Base-by-base conservation (phyloP, 768 basidiomycete species). In the Strobilomyces echinocephalus region DNA sequence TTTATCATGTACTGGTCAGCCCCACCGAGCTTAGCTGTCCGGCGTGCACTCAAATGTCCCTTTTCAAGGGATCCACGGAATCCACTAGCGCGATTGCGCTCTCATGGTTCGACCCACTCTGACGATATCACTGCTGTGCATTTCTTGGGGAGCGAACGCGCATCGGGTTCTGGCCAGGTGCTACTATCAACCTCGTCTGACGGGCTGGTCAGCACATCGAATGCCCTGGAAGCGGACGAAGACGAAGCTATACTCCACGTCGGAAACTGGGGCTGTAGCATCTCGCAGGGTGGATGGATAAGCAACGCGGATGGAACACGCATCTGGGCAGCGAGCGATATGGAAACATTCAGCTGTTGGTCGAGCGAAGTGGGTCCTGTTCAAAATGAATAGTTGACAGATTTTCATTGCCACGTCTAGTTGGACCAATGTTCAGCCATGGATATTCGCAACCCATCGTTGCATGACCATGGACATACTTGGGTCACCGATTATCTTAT, bases 341-440 rank as follows among this genome's bases (percentile, higher is more conserved):
- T 97, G 94, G 93, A 97, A 69, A 92, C 89, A 0, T 88, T 95
- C 59, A 87, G 88, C 52, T 77, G 81, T 14, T 97, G 93, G 95
- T 80, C 84, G 26, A 69, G 69, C 44, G 87, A 91, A 71, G 89
- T 86, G 54, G 30, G 67, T 55, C 35, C 42, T 24, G 34, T 40
- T 46, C 46, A 24, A 26, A 40, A 35, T 14, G 11, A 36, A 18
- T 38, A n/a, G 10, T 39, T 14, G 28, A 50, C 21, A 1, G 20
- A 35, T 50, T 26, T 43, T 53, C 21, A 56, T 42, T 26, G n/a
- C n/a, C 33, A 36, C 46, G 11, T 21, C 14, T 55, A 90, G 87
- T 74, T 89, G 16, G 88, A 89, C 51, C 74, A 72, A 49, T 59
- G 78, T 8, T 73, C 78, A 55, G 76, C 75, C 50, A 59, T 79